Conservation (phyloP, 2,329 filamentous ascomycete genomes). For the Canariomyces notabilis region DNA sequence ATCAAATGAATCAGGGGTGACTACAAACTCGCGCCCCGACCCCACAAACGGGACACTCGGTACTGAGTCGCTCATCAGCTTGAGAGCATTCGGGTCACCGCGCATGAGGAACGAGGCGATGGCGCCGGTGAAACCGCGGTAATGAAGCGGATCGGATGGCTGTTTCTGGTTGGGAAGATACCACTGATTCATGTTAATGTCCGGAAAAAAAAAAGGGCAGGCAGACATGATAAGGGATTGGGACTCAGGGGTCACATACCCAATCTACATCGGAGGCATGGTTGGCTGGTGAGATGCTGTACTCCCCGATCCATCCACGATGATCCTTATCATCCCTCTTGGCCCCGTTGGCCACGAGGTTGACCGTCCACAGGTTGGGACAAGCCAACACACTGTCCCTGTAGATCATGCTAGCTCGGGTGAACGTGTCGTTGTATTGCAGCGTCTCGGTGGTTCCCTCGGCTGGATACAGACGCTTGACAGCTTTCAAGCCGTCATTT, state of each 20-base stretch:
- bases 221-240: too few species aligned
- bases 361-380: conserved; percentile 53
- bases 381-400: conserved; percentile 56
- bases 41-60: not conserved
- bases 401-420: conserved; percentile 52
- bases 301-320: conserved; percentile 52
- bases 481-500: conserved; percentile 32
- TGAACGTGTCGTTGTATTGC: conserved; percentile 45
- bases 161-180: conserved; percentile 51
- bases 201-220: conserved; percentile 21
- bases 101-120: conserved; percentile 57
- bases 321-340: conserved; percentile 24
- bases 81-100: conserved; percentile 53
- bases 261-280: conserved; percentile 55
- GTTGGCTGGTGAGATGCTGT: conserved; percentile 53
- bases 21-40: not conserved
- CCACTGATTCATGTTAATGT: conserved; percentile 38
- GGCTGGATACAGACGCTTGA: conserved; percentile 44
- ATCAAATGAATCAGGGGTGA: not conserved
- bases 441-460: conserved; percentile 44
- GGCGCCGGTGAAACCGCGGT: conserved; percentile 52
- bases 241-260: too few species aligned
- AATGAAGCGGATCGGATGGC: conserved; percentile 46
- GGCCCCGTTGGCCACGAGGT: too few species aligned
- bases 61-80: conserved; percentile 48